Base-by-base conservation (phyloP, 306 rosid species). In the Quercus gilva region DNA sequence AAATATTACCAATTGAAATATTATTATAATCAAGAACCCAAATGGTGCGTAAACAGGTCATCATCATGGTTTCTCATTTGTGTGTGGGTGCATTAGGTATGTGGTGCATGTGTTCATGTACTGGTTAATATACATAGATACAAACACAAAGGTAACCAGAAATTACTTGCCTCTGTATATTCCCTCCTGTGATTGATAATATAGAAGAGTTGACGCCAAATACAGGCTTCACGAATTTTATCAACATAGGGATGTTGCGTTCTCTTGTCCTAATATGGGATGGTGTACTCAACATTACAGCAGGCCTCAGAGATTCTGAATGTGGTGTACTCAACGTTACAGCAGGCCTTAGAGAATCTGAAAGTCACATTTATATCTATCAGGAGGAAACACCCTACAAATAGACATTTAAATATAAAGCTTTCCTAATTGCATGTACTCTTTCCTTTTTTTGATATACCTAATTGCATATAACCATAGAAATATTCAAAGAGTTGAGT, bases 301-400 rank as follows among this genome's bases (percentile, higher is more conserved):
- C 41, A 33, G 41, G 41, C 7, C 41, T 33, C 8, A 33, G 37
- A 33, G 37, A 1, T 33, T 33, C 37, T 33, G 7, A 33, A 5
- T 0, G 7, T 33, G 37, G 37, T 60, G 89, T 91, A 69, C 92
- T 90, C 86, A 94, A 87, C 93, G 78, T 91, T 80, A 91, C 97
- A 31, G 80, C 29, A 55, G 97, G 97, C 76, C 97, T 92, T 69
- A 69, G 67, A 19, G 91, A 86, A 92, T 94, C 97, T 94, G 84
- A 65, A 85, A 79, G 73, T 72, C 76, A 84, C 65, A 53, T 29
- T 70, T 35, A 79, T 55, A 78, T 58, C 13, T 53, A 41, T 83
- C 59, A 77, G 69, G 14, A 51, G 37, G 69, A 67, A 81, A 64
- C 61, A 37, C 52, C 70, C 71, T 29, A 71, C 14, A 28, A 28